Conservation (phyloP, 306 rosid species). For the Vicia faba region DNA sequence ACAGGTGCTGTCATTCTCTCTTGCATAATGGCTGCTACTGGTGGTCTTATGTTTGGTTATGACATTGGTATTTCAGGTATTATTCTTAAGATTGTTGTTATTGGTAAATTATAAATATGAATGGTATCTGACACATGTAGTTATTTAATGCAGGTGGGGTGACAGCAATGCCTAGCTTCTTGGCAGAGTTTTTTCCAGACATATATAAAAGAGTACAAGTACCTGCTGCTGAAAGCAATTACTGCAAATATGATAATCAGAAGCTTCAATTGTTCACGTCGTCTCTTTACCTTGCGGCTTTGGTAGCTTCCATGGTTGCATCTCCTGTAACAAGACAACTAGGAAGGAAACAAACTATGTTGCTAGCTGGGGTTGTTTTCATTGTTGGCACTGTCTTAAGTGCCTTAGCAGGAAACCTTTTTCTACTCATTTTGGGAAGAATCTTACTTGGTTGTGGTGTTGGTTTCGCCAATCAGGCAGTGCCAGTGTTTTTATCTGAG, state of each 20-base stretch:
- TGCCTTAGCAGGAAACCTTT: slow-evolving; percentile 45
- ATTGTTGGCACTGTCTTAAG: slow-evolving; percentile 56
- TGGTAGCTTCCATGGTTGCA: slow-evolving; percentile 64
- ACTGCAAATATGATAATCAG: slow-evolving; percentile 80
- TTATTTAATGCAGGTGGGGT: slow-evolving; percentile 62
- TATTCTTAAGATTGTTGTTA: too few relatives aligned
- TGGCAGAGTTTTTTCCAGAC: slow-evolving; percentile 60
- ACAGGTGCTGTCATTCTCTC: slow-evolving; percentile 52
- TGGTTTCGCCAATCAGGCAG: slow-evolving; percentile 81
- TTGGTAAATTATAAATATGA: too few relatives aligned
- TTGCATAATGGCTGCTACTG: slow-evolving; percentile 57
- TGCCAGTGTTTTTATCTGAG: slow-evolving; percentile 70
- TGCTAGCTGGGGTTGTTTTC: slow-evolving; percentile 69
- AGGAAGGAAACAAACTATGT: slow-evolving; percentile 67
- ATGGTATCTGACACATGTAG: too few relatives aligned
- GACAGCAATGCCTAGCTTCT: slow-evolving; percentile 63
- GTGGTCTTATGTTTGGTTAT: slow-evolving; percentile 75
- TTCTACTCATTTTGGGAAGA: slow-evolving; percentile 63
- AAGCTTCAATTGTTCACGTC: slow-evolving; percentile 75
- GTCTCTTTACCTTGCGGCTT: slow-evolving; percentile 75
- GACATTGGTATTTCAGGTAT: slow-evolving; percentile 59
- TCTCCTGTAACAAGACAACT: slow-evolving; percentile 52
- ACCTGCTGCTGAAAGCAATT: slow-evolving; percentile 40
- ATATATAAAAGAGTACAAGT: slow-evolving; percentile 46
- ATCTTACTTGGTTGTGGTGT: slow-evolving; percentile 75